These are phyloP conservation scores for Prunus mume DNA, from an alignment of 306 rosid species.

Conservation along the genomic window DNA sequence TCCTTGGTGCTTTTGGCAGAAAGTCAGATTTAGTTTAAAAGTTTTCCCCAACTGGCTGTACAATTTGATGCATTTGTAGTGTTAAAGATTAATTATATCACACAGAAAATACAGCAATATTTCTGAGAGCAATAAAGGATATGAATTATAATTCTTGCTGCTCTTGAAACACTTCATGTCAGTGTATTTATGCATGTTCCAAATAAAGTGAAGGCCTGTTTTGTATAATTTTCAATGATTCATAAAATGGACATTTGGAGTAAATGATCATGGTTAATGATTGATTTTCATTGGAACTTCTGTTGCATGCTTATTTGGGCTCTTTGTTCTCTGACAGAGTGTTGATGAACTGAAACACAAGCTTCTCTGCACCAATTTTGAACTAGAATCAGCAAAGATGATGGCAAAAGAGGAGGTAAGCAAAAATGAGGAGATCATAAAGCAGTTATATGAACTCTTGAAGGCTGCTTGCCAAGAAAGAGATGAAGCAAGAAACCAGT, in stretches of 20 bases:
- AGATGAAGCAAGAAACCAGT: conserved; percentile 60
- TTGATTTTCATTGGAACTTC: neutral
- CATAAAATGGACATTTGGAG: too few species aligned
- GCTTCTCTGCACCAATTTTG: conserved; percentile 32
- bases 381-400: conserved; percentile 37
- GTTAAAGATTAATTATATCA: neutral
- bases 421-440: conserved; percentile 42
- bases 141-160: neutral
- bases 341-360: conserved; percentile 40
- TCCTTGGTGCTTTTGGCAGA: too few species aligned
- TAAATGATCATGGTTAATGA: too few species aligned
- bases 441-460: conserved; percentile 31
- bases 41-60: neutral
- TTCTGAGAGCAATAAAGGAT: too few species aligned
- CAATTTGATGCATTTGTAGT: neutral
- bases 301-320: neutral
- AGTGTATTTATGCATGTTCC: too few species aligned
- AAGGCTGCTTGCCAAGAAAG: conserved; percentile 53
- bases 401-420: conserved; percentile 30
- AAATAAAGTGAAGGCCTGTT: too few species aligned
- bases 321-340: conserved; percentile 30
- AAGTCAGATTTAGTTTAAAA: too few species aligned
- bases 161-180: too few species aligned
- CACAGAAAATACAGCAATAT: too few species aligned
- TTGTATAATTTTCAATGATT: too few species aligned